A percentile compares a stretch with the other conserved stretches of the same genome.
Evolutionary conservation across 352 stramenopile species (phyloP).

Genomic region (Globisporangium radiosum): DNA sequence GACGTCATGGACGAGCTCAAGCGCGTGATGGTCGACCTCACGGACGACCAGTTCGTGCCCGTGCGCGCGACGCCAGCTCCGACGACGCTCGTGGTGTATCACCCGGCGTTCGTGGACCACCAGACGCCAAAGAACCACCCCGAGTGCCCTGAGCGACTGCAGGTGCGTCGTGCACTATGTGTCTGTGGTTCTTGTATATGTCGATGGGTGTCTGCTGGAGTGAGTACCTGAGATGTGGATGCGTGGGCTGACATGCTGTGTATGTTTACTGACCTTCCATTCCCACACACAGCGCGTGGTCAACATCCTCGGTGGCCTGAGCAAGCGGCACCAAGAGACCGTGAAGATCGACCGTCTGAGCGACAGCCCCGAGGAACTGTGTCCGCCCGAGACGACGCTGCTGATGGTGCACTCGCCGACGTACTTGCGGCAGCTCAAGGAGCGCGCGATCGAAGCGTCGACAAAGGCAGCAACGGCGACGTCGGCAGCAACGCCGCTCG

Average conservation of each 20-base stretch:
- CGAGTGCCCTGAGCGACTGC: constrained; percentile 75
- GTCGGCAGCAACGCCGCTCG: constrained; percentile 36
- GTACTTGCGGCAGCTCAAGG: constrained; percentile 70
- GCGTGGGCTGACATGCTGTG: too few relatives aligned
- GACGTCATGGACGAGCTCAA: constrained; percentile 71
- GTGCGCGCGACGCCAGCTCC: constrained; percentile 19
- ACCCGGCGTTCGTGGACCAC: constrained; percentile 80
- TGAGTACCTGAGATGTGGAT: too few relatives aligned
- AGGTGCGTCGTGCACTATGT: constrained; percentile 33
- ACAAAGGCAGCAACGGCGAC: constrained; percentile 24
- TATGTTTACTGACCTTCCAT: too few relatives aligned
- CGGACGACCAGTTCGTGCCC: constrained; percentile 39
- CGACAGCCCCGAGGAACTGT: constrained; percentile 64
- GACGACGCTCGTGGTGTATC: constrained; percentile 74
- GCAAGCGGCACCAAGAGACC: constrained; percentile 55
- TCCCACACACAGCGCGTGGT: constrained; percentile 43
- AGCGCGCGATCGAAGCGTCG: constrained; percentile 50
- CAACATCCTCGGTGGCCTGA: constrained; percentile 52
- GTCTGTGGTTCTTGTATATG: background rate
- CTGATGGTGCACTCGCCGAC: constrained; percentile 80
- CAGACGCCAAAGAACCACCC: constrained; percentile 79
- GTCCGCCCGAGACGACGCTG: constrained; percentile 65
- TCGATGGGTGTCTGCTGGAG: background rate
- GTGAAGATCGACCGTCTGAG: constrained; percentile 66
- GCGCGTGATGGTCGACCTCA: constrained; percentile 72